Conservation (phyloP, 2,329 filamentous ascomycete species). For the Xylariaceae sp. region DNA sequence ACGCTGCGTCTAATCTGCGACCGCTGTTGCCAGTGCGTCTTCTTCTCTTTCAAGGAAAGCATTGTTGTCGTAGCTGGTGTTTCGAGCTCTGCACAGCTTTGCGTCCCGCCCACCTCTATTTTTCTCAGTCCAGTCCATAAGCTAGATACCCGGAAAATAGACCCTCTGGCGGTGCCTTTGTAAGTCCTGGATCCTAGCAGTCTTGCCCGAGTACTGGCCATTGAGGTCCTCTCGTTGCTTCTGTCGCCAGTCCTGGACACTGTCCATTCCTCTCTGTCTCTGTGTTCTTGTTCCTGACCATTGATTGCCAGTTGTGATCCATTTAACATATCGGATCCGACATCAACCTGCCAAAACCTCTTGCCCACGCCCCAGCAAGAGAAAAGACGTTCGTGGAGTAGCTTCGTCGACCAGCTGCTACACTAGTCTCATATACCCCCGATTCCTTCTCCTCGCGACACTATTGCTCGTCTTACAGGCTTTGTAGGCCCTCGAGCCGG, state of each 20-base stretch:
- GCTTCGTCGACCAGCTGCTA: constrained; percentile 5
- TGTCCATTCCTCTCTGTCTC: constrained; percentile 12
- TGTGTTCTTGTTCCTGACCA: constrained; percentile 9
- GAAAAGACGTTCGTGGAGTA: constrained; percentile 4
- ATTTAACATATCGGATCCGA: constrained; percentile 3
- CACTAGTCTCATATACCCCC: neutral
- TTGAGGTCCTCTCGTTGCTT: constrained; percentile 7
- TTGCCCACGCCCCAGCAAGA: neutral
- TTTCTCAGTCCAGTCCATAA: neutral
- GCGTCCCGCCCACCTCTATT: constrained; percentile 1
- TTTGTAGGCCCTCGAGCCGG: constrained; percentile 27
- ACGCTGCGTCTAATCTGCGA: constrained; percentile 1
- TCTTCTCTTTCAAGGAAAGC: constrained; percentile 10
- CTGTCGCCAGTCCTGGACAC: constrained; percentile 12
- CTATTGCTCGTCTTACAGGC: constrained; percentile 23
- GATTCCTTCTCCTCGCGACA: constrained; percentile 10
- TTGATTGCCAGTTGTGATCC: constrained; percentile 5
- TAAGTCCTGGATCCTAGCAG: constrained; percentile 9
- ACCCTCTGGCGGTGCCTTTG: constrained; percentile 16
- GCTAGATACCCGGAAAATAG: constrained; percentile 19
- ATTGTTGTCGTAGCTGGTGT: constrained; percentile 14
- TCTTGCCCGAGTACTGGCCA: neutral
- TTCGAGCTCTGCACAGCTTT: constrained; percentile 5
- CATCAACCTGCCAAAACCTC: constrained; percentile 4
- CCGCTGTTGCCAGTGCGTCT: constrained; percentile 11